Evolutionary conservation across 1,284 basidiomycete genomes (phyloP).

Genomic region (Ganoderma sinense): DNA sequence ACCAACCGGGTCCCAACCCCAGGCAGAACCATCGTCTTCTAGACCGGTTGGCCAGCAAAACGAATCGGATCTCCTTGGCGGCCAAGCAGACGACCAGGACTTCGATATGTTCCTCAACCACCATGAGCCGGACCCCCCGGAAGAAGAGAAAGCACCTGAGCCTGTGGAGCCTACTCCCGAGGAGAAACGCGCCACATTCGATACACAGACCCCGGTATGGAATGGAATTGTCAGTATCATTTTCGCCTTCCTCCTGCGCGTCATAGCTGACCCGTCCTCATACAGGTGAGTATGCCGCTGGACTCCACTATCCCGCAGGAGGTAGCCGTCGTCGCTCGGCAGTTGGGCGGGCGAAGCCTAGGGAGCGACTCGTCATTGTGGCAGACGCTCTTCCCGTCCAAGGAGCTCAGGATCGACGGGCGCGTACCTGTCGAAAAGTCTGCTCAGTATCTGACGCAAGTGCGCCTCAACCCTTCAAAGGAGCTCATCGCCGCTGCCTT

Average conservation of each 20-base stretch:
- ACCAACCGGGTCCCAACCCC: conserved; percentile 31
- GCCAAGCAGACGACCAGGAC: conserved; percentile 72
- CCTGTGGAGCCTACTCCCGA: conserved; percentile 38
- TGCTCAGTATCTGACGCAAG: conserved; percentile 77
- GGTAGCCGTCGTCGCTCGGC: conserved; percentile 72
- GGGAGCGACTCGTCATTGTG: conserved; percentile 66
- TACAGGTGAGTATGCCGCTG: conserved; percentile 78
- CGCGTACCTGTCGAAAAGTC: conserved; percentile 82
- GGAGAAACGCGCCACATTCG: conserved; percentile 51
- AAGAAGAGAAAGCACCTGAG: conserved; percentile 46
- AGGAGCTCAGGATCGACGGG: conserved; percentile 76
- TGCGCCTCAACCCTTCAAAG: conserved; percentile 77
- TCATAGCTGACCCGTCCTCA: not conserved
- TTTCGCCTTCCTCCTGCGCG: not conserved
- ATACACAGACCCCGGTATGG: conserved; percentile 69
- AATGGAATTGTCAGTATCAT: conserved; percentile 65
- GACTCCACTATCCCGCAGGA: conserved; percentile 74
- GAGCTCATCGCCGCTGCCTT: conserved; percentile 84
- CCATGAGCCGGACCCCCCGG: conserved; percentile 60
- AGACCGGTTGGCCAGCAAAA: conserved; percentile 45
- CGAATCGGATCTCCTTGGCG: conserved; percentile 44
- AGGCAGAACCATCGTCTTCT: conserved; percentile 27
- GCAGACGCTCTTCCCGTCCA: conserved; percentile 76
- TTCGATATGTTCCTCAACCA: conserved; percentile 85
- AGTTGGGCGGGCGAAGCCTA: conserved; percentile 70